These are phyloP conservation scores for Candida montana DNA, from an alignment of 805 yeast genomes.

Conservation along the genomic window DNA sequence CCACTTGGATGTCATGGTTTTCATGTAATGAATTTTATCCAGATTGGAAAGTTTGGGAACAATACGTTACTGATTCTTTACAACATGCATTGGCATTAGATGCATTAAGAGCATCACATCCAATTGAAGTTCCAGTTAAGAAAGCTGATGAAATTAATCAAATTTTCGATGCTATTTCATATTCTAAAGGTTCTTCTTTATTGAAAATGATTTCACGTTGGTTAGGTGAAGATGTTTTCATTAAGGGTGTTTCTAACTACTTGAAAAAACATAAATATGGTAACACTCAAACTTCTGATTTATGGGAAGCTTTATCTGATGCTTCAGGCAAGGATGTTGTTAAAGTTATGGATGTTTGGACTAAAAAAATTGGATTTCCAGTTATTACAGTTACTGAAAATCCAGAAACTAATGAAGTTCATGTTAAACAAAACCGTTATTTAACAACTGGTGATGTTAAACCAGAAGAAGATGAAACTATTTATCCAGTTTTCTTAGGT, in stretches of 20 bases:
- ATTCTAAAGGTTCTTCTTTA: conserved; percentile 74
- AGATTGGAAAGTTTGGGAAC: conserved; percentile 85
- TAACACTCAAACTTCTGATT: conserved; percentile 69
- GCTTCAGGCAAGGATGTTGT: conserved; percentile 71
- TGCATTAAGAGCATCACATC: conserved; percentile 77
- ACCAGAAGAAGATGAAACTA: conserved; percentile 62
- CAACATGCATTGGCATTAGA: conserved; percentile 74
- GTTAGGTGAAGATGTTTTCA: conserved; percentile 72
- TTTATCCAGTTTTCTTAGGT: conserved; percentile 70
- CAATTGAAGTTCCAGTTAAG: conserved; percentile 77
- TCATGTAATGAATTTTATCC: conserved; percentile 73
- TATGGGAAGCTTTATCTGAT: conserved; percentile 68
- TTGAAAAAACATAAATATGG: conserved; percentile 72
- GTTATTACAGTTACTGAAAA: conserved; percentile 61
- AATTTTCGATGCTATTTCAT: conserved; percentile 80
- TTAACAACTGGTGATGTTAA: conserved; percentile 73
- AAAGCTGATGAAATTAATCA: conserved; percentile 77
- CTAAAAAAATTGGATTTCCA: conserved; percentile 74
- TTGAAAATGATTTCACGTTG: conserved; percentile 76
- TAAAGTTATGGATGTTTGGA: conserved; percentile 75
- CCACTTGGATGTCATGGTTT: conserved; percentile 89
- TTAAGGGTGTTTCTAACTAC: conserved; percentile 75
- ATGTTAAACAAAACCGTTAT: conserved; percentile 67
- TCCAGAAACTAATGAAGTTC: conserved; percentile 36
- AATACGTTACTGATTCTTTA: conserved; percentile 70